Base-by-base conservation (phyloP, 352 stramenopile species). In the Thraustochytrium sp. region DNA sequence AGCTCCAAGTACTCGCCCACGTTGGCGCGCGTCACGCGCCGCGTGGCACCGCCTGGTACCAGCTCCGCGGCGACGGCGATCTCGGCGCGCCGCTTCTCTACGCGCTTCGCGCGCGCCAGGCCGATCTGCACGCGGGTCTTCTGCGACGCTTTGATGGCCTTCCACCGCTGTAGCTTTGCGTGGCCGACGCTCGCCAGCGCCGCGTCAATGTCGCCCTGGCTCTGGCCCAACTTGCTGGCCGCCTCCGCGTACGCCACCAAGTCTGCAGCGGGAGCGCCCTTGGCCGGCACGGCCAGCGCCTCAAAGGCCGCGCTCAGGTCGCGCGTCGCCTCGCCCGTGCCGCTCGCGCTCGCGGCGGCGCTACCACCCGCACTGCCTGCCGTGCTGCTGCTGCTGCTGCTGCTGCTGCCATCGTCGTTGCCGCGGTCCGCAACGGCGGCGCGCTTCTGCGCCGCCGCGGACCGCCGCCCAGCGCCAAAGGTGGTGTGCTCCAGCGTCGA, bases 141-240 rank as follows among this genome's bases (percentile, higher is more conserved):
- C 38, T 80, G 68, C 34, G 68, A 65, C 0, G 44, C 68, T 31
- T 80, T 80, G 68, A 80, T 80, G 34, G 68, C 68, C 31, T 80
- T 80, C 68, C 68, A 80, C 13, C 68, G 46, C 9, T 46, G 44
- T n/a, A 80, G 38, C 68, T 80, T 80, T 5, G 68, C 44, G 38
- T 80, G 68, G 38, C 68, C 68, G 2, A 44, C 68, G 4, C 13
- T 13, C 9, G 11, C 46, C 9, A 80, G 68, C 9, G 68, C 68
- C 38, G 31, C 29, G n/a, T 80, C 68, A 26, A 80, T 80, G 8
- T 80, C 31, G 3, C 21, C 53, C 38, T 80, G 68, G n/a, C 9
- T 80, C 44, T 63, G 26, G 31, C 68, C 68, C 18, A 80, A 26
- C 26, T 26, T 46, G 51, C 68, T 80, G 9, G 68, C 68, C 21